A percentile compares a stretch with the other conserved stretches of the same genome.
phyloP scores from a whole-genome alignment of 208 protist species.

The Leishmania martiniquensis region DNA sequence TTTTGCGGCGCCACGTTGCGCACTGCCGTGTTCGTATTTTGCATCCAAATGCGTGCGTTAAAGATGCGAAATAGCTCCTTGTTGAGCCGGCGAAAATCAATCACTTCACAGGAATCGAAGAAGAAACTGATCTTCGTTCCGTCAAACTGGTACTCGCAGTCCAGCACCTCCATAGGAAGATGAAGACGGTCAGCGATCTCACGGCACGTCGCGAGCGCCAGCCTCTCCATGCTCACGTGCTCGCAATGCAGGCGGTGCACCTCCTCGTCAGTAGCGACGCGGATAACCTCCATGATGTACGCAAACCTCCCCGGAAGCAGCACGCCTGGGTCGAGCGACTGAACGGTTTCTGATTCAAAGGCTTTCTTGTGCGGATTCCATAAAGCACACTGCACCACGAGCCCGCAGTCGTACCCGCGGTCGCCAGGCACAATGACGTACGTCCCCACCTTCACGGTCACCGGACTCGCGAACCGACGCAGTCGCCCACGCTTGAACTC shows the following conservation, averaged over 20 bases:
- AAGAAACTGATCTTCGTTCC: slow-evolving; percentile 92
- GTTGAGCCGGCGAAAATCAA: slow-evolving; percentile 85
- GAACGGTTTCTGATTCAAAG: slow-evolving; percentile 19
- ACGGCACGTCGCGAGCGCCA: slow-evolving; percentile 70
- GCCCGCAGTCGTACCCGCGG: slow-evolving; percentile 76
- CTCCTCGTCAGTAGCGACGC: slow-evolving; percentile 70
- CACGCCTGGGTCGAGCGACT: slow-evolving; percentile 15
- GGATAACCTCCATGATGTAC: slow-evolving; percentile 50
- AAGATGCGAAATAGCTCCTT: slow-evolving; percentile 83
- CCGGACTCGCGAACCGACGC: slow-evolving; percentile 41
- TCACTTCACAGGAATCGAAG: slow-evolving; percentile 58
- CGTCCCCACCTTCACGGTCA: slow-evolving; percentile 34
- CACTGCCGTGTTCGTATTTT: slow-evolving; percentile 71
- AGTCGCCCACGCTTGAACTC: slow-evolving; percentile 86
- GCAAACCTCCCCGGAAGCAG: slow-evolving; percentile 33
- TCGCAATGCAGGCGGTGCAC: slow-evolving; percentile 57
- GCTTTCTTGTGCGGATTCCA: slow-evolving; percentile 37
- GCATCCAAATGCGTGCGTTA: slow-evolving; percentile 90
- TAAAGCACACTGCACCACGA: slow-evolving; percentile 65
- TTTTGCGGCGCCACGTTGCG: slow-evolving; percentile 52
- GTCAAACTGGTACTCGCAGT: slow-evolving; percentile 92
- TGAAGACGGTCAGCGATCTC: slow-evolving; percentile 45
- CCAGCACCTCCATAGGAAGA: slow-evolving; percentile 78
- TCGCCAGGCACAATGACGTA: slow-evolving; percentile 89
- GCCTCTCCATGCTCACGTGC: slow-evolving; percentile 65